Conservation (phyloP, 2,329 filamentous ascomycete species). For the Alternaria arborescens region DNA sequence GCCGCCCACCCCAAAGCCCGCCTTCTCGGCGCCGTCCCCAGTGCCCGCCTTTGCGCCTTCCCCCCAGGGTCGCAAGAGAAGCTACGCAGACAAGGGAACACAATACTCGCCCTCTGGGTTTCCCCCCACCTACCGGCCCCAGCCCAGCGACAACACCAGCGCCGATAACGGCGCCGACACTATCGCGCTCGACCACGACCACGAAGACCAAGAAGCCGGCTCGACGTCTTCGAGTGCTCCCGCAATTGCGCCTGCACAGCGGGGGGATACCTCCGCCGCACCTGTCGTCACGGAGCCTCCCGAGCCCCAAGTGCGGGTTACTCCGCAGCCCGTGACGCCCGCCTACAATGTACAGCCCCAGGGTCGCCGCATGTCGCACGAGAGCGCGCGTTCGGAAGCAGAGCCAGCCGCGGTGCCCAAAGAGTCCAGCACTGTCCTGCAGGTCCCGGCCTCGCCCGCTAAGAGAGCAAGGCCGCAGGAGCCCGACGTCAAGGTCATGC, state of each 20-base stretch:
- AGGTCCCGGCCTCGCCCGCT: conserved; percentile 36
- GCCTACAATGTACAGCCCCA: conserved; percentile 28
- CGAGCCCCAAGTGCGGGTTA: conserved; percentile 47
- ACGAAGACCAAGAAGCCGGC: conserved; percentile 12
- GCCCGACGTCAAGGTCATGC: conserved; percentile 66
- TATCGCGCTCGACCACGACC: neutral
- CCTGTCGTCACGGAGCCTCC: conserved; percentile 45
- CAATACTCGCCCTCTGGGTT: conserved; percentile 63
- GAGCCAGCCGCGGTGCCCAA: conserved; percentile 25
- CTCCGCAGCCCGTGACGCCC: conserved; percentile 40
- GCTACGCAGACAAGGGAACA: conserved; percentile 61
- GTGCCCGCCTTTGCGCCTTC: conserved; percentile 32
- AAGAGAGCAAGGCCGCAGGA: conserved; percentile 48
- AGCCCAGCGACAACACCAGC: conserved; percentile 6
- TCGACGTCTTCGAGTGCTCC: conserved; percentile 19
- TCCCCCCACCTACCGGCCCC: conserved; percentile 54
- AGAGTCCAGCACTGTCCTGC: conserved; percentile 26
- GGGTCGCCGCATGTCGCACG: conserved; percentile 19
- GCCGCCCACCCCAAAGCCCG: conserved; percentile 31
- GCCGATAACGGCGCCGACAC: conserved; percentile 1
- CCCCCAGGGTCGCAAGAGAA: conserved; percentile 40
- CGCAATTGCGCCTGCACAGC: conserved; percentile 32
- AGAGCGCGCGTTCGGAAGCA: conserved; percentile 20
- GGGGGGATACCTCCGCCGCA: conserved; percentile 45
- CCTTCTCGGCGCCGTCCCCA: conserved; percentile 36